Base-by-base conservation (phyloP, 1,139 yeast species). In the Diutina catenulata region DNA sequence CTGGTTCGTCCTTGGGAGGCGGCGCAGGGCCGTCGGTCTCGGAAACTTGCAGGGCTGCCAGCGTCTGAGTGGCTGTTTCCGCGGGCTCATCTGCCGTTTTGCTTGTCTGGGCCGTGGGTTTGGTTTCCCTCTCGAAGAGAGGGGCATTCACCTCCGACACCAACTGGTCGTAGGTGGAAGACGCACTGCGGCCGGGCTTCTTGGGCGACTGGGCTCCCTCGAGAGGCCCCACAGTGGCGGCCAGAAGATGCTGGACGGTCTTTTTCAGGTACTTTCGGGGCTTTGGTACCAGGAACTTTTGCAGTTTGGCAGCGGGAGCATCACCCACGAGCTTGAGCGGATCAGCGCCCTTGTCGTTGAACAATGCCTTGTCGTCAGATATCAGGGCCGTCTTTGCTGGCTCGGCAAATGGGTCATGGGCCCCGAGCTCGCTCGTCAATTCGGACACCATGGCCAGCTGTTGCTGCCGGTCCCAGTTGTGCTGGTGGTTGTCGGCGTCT, bases 1-100 rank as follows among this genome's bases (percentile, higher is more conserved):
- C 43, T 20, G n/a, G 16, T 39, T 39, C 38, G 45, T 41, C 33
- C 27, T 37, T 5, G 36, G 39, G 11, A 16, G 37, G 9, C 15
- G 39, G 19, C 28, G 35, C 7, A 41, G 40, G 4, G 39, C 21
- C 3, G 40, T 38, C 14, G 43, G 39, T 23, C 33, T 20, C 3
- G 25, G 21, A 13, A 28, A 33, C n/a, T 22, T 15, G 37, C 13
- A 3, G 37, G 7, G 20, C 20, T 15, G 2, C 14, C 16, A 18
- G 22, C 26, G 16, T 15, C 19, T 32, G 20, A n/a, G 28, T 3
- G 18, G 26, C 28, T 9, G 39, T 31, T 10, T 18, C 14, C 21
- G 23, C 7, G 16, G 26, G 23, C 11, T 37, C 35, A 10, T 20
- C 35, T 11, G 28, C 37, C 15, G 13, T 10, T 5, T 27, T 13